A percentile compares a stretch with the other conserved stretches of the same genome.
Conservation (phyloP, 1,139 yeast species). For the Debaryomycetaceae sp. region DNA sequence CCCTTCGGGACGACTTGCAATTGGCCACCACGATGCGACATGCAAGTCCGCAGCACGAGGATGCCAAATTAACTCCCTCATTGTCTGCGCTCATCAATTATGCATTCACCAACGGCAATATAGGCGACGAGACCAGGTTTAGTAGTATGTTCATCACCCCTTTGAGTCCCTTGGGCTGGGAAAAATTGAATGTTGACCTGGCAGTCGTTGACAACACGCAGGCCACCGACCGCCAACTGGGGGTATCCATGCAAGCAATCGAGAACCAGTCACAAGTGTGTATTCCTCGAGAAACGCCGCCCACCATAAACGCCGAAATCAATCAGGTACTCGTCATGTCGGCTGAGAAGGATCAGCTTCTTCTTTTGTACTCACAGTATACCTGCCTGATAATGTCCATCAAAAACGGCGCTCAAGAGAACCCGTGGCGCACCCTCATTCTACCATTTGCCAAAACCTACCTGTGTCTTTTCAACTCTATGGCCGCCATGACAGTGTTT, state of each 20-base stretch:
- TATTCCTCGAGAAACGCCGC: slow-evolving; percentile 10
- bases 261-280: slow-evolving; percentile 9
- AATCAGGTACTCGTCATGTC: slow-evolving; percentile 15
- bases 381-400: slow-evolving; percentile 63
- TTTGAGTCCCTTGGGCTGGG: slow-evolving; percentile 30
- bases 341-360: slow-evolving; percentile 33
- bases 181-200: slow-evolving; percentile 5
- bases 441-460: slow-evolving; percentile 52
- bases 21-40: neutral
- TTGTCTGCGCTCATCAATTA: slow-evolving; percentile 39
- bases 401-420: slow-evolving; percentile 58
- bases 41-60: slow-evolving; percentile 6
- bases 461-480: slow-evolving; percentile 55
- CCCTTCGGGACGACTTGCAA: slow-evolving; percentile 2
- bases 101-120: slow-evolving; percentile 38
- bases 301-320: slow-evolving; percentile 5
- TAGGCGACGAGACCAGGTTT: slow-evolving; percentile 10
- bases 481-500: slow-evolving; percentile 63
- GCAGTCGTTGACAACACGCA: neutral
- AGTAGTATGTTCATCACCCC: slow-evolving; percentile 18
- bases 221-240: neutral
- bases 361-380: slow-evolving; percentile 35
- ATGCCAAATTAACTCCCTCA: slow-evolving; percentile 34
- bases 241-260: slow-evolving; percentile 3
- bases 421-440: slow-evolving; percentile 62